Conservation (phyloP, 2,329 filamentous ascomycete genomes). For the Stemphylium lycopersici region DNA sequence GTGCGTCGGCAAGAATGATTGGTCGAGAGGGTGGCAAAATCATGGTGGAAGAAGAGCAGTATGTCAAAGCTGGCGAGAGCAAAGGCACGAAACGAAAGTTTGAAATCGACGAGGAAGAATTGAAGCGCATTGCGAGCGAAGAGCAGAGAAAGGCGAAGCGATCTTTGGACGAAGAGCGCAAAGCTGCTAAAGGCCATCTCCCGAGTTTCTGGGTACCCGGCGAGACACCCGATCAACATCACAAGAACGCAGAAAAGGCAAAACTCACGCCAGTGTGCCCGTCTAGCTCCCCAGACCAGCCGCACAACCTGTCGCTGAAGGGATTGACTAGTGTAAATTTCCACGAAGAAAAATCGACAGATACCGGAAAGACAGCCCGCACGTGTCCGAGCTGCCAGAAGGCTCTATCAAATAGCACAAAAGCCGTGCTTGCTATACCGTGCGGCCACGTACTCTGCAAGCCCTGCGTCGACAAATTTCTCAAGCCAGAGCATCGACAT, state of each 20-base stretch:
- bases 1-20: conserved; percentile 46
- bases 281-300: conserved; percentile 67
- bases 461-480: conserved; percentile 82
- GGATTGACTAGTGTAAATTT: conserved; percentile 78
- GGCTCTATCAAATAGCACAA: conserved; percentile 78
- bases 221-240: conserved; percentile 68
- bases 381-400: conserved; percentile 89
- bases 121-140: conserved; percentile 70
- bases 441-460: conserved; percentile 93
- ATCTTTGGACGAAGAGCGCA: conserved; percentile 74
- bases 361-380: conserved; percentile 55
- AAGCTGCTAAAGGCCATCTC: conserved; percentile 67
- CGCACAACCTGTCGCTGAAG: conserved; percentile 80
- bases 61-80: conserved; percentile 34
- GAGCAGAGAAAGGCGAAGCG: conserved; percentile 74
- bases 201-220: conserved; percentile 95
- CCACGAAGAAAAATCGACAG: conserved; percentile 68
- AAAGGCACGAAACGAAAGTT: conserved; percentile 75
- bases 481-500: conserved; percentile 56
- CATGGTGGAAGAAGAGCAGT: conserved; percentile 48
- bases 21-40: conserved; percentile 54
- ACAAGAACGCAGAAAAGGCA: conserved; percentile 52
- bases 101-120: conserved; percentile 77
- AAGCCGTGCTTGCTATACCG: conserved; percentile 80
- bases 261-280: conserved; percentile 79